Conservation (phyloP, 2,329 filamentous ascomycete genomes). For the Pseudocercospora vitis region DNA sequence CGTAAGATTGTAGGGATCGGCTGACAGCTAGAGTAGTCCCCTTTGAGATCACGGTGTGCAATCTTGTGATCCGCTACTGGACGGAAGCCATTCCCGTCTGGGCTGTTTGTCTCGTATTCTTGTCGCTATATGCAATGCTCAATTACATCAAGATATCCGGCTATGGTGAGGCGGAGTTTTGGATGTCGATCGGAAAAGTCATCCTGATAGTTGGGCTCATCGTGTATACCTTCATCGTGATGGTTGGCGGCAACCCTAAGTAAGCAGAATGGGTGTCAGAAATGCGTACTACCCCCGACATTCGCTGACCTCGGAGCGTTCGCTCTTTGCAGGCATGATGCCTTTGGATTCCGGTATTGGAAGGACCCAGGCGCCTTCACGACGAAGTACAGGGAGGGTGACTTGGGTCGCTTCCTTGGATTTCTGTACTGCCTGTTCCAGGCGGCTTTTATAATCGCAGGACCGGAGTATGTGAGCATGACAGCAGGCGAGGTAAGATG, state of each 20-base stretch:
- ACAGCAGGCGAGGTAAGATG: slow-evolving; percentile 55
- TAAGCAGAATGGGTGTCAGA: too few relatives aligned
- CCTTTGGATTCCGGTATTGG: slow-evolving; percentile 72
- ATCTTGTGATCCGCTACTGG: slow-evolving; percentile 64
- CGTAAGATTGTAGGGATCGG: neutral
- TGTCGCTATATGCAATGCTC: slow-evolving; percentile 59
- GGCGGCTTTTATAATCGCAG: slow-evolving; percentile 66
- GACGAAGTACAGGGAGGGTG: slow-evolving; percentile 62
- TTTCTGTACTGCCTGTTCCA: slow-evolving; percentile 74
- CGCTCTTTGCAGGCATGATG: too few relatives aligned
- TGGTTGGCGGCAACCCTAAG: slow-evolving; percentile 77
- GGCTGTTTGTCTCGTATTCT: slow-evolving; percentile 61
- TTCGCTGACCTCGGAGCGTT: too few relatives aligned
- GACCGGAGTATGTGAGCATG: slow-evolving; percentile 66
- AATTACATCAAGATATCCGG: slow-evolving; percentile 72
- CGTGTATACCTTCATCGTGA: slow-evolving; percentile 75
- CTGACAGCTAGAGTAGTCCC: slow-evolving; percentile 18
- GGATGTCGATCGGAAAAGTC: slow-evolving; percentile 53
- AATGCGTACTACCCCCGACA: too few relatives aligned
- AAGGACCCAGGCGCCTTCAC: slow-evolving; percentile 60
- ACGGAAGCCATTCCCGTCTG: slow-evolving; percentile 49
- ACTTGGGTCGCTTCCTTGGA: slow-evolving; percentile 70
- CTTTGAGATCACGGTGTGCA: slow-evolving; percentile 51
- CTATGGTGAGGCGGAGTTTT: slow-evolving; percentile 78
- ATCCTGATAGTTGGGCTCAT: slow-evolving; percentile 70